A percentile compares a stretch with the other conserved stretches of the same genome.
phyloP scores from a whole-genome alignment of 108 stramenopile species.

The Hondaea fermentalgiana region DNA sequence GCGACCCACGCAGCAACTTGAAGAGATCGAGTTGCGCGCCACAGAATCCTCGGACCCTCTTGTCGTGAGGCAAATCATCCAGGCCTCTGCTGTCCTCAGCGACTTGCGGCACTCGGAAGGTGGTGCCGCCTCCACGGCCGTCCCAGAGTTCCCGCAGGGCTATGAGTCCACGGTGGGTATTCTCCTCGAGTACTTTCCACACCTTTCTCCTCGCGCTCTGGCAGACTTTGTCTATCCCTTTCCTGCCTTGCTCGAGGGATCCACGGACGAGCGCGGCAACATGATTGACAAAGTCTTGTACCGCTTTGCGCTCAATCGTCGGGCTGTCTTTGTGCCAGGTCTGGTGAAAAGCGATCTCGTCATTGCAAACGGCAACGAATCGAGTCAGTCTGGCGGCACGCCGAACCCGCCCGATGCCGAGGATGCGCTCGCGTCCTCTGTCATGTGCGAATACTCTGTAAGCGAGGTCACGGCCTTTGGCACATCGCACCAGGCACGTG shows the following conservation, averaged over 20 bases:
- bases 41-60: background rate
- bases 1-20: background rate
- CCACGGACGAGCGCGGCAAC: background rate
- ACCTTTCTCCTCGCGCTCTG: background rate
- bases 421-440: background rate
- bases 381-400: background rate
- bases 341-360: background rate
- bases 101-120: background rate
- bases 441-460: background rate
- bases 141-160: background rate
- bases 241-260: background rate
- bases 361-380: background rate
- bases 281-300: background rate
- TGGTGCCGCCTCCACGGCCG: background rate
- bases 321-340: background rate
- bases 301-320: background rate
- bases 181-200: background rate
- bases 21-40: background rate
- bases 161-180: background rate
- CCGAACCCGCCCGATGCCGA: background rate
- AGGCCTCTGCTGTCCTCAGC: background rate
- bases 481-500: background rate
- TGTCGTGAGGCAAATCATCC: background rate
- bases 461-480: background rate
- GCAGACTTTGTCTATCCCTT: conserved; percentile 2